Evolutionary conservation across 164 flowering plant genomes (phyloP), one percentile per base, ranked within the genome.

Genomic region (Aristolochia californica): DNA sequence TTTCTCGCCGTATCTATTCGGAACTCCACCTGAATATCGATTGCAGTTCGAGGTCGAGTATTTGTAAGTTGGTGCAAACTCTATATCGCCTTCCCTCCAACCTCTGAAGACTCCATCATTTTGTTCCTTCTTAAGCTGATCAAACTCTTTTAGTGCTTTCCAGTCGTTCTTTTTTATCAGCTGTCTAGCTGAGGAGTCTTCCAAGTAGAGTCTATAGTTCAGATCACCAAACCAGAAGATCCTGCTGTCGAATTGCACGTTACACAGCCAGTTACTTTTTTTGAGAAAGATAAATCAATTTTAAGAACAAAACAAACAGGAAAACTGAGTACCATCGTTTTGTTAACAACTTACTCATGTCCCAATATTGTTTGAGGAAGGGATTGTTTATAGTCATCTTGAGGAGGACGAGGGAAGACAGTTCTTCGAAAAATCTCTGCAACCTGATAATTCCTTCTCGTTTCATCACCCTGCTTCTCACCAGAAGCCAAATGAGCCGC

Each of bases 141-240:
- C 96, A 56, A 80, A 83, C 55, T 74, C 72, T 66, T 77, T 79
- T 61, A 87, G 45, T 13, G 77, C 81, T 61, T 62, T 77, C 91
- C 91, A 87, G 64, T 85, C 80, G 68, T 74, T 65, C 60, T 69
- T 71, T 47, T 63, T 72, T 61, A 87, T 75, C 28, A 87, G 76
- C 44, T 72, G 58, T 70, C 88, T 77, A 0, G 87, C 88, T 62
- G 75, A 68, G 44, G 63, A 67, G 68, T 84, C 83, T 59, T 80
- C 82, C 73, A 81, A 64, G 69, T 58, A 71, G 51, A 87, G 56
- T 60, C 91, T 81, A 56, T 87, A 85, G 73, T 87, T 87, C 56
- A 85, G 89, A 72, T 87, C 96, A 52, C 91, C 91, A 13, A 85
- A 78, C 88, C 88, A 85, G 69, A 87, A 83, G 76, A 87, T 83